These are phyloP conservation scores for Cylindrotheca fusiformis DNA, from an alignment of 108 stramenopile species.

Conservation along the genomic window DNA sequence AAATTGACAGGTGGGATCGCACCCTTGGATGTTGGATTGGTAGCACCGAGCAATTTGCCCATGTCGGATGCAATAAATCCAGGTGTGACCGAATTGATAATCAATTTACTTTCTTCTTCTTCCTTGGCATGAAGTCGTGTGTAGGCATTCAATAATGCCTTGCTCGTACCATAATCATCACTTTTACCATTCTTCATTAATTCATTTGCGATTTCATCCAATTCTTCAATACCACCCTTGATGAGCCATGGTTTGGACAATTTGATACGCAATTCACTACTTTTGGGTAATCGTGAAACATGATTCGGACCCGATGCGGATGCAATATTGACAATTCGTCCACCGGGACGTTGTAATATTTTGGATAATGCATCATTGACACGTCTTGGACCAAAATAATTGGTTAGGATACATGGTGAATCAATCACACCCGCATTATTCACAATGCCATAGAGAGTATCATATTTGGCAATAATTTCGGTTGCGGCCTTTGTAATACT, in stretches of 20 bases:
- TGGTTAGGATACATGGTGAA: conserved; percentile 33
- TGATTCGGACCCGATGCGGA: conserved; percentile 52
- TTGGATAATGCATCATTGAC: conserved; percentile 52
- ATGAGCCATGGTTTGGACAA: conserved; percentile 30
- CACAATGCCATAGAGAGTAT: conserved; percentile 51
- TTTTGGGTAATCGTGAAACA: background rate
- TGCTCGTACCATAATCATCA: conserved; percentile 44
- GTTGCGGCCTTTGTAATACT: conserved; percentile 51
- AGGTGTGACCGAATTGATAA: conserved; percentile 52
- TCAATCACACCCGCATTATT: conserved; percentile 70
- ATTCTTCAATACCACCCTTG: conserved; percentile 28
- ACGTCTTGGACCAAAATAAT: conserved; percentile 53
- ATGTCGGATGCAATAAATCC: conserved; percentile 65
- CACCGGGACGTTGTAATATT: conserved; percentile 30
- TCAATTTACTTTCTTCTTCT: conserved; percentile 39
- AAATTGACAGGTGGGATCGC: conserved; percentile 30
- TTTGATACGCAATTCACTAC: conserved; percentile 14
- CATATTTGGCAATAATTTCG: conserved; percentile 17
- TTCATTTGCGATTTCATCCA: conserved; percentile 30
- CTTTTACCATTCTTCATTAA: conserved; percentile 4
- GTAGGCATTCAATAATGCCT: conserved; percentile 58
- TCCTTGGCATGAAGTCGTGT: conserved; percentile 41
- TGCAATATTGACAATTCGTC: conserved; percentile 66
- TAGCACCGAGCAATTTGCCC: conserved; percentile 46
- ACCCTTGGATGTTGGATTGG: conserved; percentile 54